Percentiles rank a stretch among this genome's conserved stretches.
Conservation (phyloP, 2,329 filamentous ascomycete genomes). For the Myriosclerotinia scirpicola region DNA sequence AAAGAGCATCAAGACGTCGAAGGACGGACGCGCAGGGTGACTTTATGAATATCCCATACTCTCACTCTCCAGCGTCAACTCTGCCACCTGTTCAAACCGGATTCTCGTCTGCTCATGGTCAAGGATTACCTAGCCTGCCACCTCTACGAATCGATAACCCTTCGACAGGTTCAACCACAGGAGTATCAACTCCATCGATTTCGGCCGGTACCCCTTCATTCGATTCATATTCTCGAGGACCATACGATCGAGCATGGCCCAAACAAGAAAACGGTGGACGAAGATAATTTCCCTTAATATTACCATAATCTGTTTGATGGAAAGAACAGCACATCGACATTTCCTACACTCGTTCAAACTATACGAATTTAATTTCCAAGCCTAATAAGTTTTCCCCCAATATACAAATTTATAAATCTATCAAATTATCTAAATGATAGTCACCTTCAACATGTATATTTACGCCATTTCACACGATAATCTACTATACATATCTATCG, state of each 20-base stretch:
- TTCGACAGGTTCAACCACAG: conserved; percentile 24
- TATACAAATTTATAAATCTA: conserved; percentile 10
- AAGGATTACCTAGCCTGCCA: conserved; percentile 35
- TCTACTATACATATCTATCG: conserved; percentile 35
- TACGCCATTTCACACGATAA: conserved; percentile 37
- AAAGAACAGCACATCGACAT: conserved; percentile 20
- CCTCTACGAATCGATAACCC: conserved; percentile 38
- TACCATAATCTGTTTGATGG: conserved; percentile 16
- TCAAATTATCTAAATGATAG: not conserved
- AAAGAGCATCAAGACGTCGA: conserved; percentile 38
- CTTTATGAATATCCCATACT: conserved; percentile 35
- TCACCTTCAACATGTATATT: conserved; percentile 28
- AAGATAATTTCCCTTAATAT: conserved; percentile 14
- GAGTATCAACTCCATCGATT: conserved; percentile 29
- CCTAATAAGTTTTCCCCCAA: not conserved
- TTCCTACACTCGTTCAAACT: conserved; percentile 9
- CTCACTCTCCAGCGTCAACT: conserved; percentile 36
- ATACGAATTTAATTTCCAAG: conserved; percentile 9
- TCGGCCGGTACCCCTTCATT: conserved; percentile 30
- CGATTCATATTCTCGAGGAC: conserved; percentile 33
- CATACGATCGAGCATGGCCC: conserved; percentile 36
- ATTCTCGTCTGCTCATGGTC: conserved; percentile 27
- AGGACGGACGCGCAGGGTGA: conserved; percentile 39
- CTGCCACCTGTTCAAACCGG: conserved; percentile 36
- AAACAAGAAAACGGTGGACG: conserved; percentile 33